Evolutionary conservation across 331 rosid species (phyloP).

Genomic region (Rosa hybrid): DNA sequence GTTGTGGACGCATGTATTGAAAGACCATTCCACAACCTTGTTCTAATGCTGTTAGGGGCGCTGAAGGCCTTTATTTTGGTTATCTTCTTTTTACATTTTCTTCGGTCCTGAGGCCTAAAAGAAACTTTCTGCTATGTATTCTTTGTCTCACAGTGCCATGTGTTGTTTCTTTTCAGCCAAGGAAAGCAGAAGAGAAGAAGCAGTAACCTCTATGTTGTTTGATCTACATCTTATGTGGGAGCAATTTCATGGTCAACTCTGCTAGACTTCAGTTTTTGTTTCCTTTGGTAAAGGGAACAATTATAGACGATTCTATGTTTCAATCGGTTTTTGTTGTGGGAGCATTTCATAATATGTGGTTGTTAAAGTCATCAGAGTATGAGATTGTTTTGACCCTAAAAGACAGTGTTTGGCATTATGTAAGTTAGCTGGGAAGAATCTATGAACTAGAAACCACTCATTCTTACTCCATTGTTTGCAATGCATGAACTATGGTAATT

Average conservation of each 20-base stretch:
- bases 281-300: conserved; percentile 21
- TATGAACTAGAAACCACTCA: neutral
- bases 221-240: conserved; percentile 9
- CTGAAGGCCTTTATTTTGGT: neutral
- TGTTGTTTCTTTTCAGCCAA: conserved; percentile 57
- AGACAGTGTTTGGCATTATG: neutral
- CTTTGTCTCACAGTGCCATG: conserved; percentile 10
- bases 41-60: neutral
- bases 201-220: conserved; percentile 38
- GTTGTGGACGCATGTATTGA: neutral
- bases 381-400: neutral
- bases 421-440: neutral
- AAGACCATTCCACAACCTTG: neutral
- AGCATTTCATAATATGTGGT: conserved; percentile 8
- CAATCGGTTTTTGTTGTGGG: conserved; percentile 3
- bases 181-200: conserved; percentile 92
- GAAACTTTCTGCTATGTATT: neutral
- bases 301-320: conserved; percentile 1
- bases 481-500: neutral
- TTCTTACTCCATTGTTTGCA: neutral
- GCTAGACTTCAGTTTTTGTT: neutral
- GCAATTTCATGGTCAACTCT: neutral
- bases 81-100: neutral
- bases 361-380: conserved; percentile 14
- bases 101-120: neutral